phyloP scores from a whole-genome alignment of 257 asterid species.

The Coffea canephora region DNA sequence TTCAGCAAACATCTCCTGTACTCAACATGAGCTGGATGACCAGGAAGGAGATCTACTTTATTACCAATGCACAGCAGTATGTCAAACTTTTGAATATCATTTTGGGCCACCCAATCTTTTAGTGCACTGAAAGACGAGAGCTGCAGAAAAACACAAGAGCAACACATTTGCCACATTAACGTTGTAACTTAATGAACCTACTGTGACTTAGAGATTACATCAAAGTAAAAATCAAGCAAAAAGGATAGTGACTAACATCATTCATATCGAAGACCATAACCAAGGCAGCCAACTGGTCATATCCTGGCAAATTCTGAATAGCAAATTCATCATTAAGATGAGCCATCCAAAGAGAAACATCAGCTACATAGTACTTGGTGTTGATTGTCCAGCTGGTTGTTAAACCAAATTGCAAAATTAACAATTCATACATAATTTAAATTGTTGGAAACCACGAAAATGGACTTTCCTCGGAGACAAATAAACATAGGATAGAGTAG shows the following conservation, averaged over 20 bases:
- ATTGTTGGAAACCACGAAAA: not conserved
- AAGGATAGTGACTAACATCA: conserved; percentile 47
- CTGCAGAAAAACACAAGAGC: conserved; percentile 43
- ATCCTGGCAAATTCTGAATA: conserved; percentile 39
- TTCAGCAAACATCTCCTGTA: conserved; percentile 63
- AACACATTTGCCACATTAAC: not conserved
- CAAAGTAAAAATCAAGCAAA: conserved; percentile 12
- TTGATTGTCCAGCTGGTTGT: conserved; percentile 78
- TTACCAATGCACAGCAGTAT: conserved; percentile 81
- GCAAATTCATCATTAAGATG: conserved; percentile 64
- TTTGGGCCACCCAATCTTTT: conserved; percentile 68
- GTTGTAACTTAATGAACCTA: not conserved
- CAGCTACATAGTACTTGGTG: conserved; percentile 88
- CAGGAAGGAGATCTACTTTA: conserved; percentile 89
- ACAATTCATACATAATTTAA: not conserved
- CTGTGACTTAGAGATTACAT: not conserved
- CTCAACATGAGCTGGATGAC: conserved; percentile 80
- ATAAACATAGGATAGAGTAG: not conserved
- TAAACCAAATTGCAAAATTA: conserved; percentile 22
- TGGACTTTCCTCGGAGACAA: not conserved
- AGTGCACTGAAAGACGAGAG: conserved; percentile 64
- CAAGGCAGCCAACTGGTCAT: conserved; percentile 56
- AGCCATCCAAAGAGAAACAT: conserved; percentile 72
- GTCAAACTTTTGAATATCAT: conserved; percentile 69
- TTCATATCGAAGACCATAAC: conserved; percentile 86